These are phyloP conservation scores for Lactarius sanguifluus DNA, from an alignment of 768 basidiomycete genomes.

Conservation along the genomic window DNA sequence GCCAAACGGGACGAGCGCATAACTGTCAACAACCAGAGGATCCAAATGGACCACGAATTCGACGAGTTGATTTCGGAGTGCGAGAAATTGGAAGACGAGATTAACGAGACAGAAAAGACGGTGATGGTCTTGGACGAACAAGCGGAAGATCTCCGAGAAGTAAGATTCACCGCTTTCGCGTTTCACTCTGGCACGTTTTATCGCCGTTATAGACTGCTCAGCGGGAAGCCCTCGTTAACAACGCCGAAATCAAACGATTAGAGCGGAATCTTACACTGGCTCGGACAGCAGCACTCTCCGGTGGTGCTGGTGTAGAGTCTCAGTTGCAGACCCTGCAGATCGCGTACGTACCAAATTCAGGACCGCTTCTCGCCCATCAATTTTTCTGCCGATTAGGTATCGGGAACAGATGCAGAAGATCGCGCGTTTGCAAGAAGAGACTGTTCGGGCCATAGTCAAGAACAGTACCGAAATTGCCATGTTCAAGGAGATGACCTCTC, in stretches of 20 bases:
- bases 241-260: slow-evolving; percentile 61
- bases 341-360: slow-evolving; percentile 48
- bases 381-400: slow-evolving; percentile 47
- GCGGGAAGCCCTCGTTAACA: slow-evolving; percentile 67
- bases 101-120: slow-evolving; percentile 71
- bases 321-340: slow-evolving; percentile 75
- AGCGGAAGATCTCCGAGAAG: slow-evolving; percentile 81
- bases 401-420: slow-evolving; percentile 79
- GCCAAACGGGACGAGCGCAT: slow-evolving; percentile 67
- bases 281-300: slow-evolving; percentile 70
- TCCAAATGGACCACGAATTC: slow-evolving; percentile 79
- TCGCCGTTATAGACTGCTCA: slow-evolving; percentile 59
- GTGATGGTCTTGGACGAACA: slow-evolving; percentile 67
- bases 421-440: slow-evolving; percentile 72
- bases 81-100: slow-evolving; percentile 80
- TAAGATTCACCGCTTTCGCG: slow-evolving; percentile 37
- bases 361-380: slow-evolving; percentile 12
- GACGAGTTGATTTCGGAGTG: slow-evolving; percentile 75
- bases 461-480: slow-evolving; percentile 80
- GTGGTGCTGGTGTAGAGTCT: slow-evolving; percentile 81
- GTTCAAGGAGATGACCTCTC: slow-evolving; percentile 78
- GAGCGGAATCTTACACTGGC: slow-evolving; percentile 75
- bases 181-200: neutral
- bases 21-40: slow-evolving; percentile 70
- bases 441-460: slow-evolving; percentile 77